Conservation (phyloP, 306 rosid genomes). For the Rosa persica region DNA sequence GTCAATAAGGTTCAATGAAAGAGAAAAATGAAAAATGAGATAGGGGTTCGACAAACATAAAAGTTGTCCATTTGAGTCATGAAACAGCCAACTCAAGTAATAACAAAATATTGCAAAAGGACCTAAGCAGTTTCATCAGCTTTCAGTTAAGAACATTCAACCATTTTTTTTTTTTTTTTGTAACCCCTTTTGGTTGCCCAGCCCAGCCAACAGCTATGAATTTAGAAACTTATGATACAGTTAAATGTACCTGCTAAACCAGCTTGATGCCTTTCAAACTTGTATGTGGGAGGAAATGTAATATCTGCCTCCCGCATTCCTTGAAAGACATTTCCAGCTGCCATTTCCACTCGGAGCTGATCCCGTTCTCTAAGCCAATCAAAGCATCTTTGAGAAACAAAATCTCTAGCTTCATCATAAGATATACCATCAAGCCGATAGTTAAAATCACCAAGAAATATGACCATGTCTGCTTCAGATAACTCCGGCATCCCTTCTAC, state of each 20-base stretch:
- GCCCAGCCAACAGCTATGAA: background rate
- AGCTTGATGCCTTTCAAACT: slow-evolving; percentile 91
- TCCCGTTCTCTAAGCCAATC: slow-evolving; percentile 98
- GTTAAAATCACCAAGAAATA: slow-evolving; percentile 94
- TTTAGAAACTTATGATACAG: background rate
- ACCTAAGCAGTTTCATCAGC: slow-evolving; percentile 8
- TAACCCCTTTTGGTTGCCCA: background rate
- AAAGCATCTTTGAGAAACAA: slow-evolving; percentile 95
- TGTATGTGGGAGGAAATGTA: slow-evolving; percentile 94
- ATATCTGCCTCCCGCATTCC: slow-evolving; percentile 95
- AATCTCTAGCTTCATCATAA: slow-evolving; percentile 96
- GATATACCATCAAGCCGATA: slow-evolving; percentile 89
- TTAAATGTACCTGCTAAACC: slow-evolving; percentile 81
- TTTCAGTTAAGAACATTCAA: slow-evolving; percentile 7
- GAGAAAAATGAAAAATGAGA: background rate
- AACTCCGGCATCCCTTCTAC: slow-evolving; percentile 78
- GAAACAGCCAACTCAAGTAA: background rate
- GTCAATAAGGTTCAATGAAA: slow-evolving; percentile 19
- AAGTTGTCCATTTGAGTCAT: background rate
- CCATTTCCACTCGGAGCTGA: slow-evolving; percentile 96
- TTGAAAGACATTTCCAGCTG: slow-evolving; percentile 94
- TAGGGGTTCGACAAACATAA: slow-evolving; percentile 1
- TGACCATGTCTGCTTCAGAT: slow-evolving; percentile 87
- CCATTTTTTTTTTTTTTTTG: background rate
- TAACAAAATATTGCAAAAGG: background rate